phyloP scores from a whole-genome alignment of 306 rosid species.

The Sechiopsis laciniata region DNA sequence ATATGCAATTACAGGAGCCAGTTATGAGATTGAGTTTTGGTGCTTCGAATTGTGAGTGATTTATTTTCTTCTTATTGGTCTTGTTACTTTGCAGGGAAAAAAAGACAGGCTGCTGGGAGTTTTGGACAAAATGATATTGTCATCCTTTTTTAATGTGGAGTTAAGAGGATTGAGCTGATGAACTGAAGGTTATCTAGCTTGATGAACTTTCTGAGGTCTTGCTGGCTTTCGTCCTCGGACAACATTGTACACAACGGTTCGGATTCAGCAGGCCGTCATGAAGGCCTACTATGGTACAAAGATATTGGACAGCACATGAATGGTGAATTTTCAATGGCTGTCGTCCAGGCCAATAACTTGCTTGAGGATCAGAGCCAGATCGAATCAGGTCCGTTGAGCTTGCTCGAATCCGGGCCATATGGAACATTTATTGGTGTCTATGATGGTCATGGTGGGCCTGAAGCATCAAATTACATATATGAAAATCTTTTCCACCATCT shows the following conservation, averaged over 20 bases:
- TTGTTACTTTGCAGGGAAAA: background rate
- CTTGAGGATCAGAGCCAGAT: slow-evolving; percentile 91
- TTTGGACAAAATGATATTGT: slow-evolving; percentile 25
- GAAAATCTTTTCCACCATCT: slow-evolving; percentile 73
- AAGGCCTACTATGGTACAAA: slow-evolving; percentile 88
- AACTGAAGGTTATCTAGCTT: slow-evolving; percentile 95
- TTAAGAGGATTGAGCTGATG: slow-evolving; percentile 55
- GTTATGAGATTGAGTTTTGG: background rate
- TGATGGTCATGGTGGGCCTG: slow-evolving; percentile 96
- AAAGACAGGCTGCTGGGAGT: background rate
- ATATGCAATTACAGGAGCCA: background rate
- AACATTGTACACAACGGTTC: slow-evolving; percentile 18
- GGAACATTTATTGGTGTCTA: slow-evolving; percentile 83
- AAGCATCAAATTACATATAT: slow-evolving; percentile 73
- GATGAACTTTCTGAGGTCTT: slow-evolving; percentile 76
- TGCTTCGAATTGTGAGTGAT: slow-evolving; percentile 16
- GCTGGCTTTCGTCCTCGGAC: slow-evolving; percentile 65
- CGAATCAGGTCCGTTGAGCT: slow-evolving; percentile 80
- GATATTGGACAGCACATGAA: slow-evolving; percentile 72
- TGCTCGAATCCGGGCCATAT: slow-evolving; percentile 61
- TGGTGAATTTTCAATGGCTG: slow-evolving; percentile 93
- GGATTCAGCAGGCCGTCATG: slow-evolving; percentile 63
- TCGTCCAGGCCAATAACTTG: slow-evolving; percentile 28
- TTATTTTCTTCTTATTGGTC: background rate
- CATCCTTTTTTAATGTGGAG: slow-evolving; percentile 74